Evolutionary conservation across 1,284 basidiomycete species (phyloP).

Genomic region (Austroboletus niveus): DNA sequence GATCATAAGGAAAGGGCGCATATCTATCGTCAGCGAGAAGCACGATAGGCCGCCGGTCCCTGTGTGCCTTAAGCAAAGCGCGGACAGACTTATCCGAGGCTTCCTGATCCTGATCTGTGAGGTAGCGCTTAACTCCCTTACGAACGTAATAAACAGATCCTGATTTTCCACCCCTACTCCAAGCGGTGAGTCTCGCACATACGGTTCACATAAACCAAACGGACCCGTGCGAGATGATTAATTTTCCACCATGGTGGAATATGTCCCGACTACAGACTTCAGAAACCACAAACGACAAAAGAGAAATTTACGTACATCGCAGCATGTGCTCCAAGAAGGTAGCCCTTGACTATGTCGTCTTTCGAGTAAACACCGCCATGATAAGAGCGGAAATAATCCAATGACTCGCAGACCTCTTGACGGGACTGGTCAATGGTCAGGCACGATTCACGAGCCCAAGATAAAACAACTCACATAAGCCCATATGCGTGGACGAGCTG

Average conservation of each 20-base stretch:
- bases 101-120: slow-evolving; percentile 57
- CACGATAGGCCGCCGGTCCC: slow-evolving; percentile 52
- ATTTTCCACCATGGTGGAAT: slow-evolving; percentile 57
- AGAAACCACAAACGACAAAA: slow-evolving; percentile 3
- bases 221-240: slow-evolving; percentile 80
- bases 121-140: slow-evolving; percentile 37
- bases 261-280: slow-evolving; percentile 54
- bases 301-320: slow-evolving; percentile 46
- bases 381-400: slow-evolving; percentile 71
- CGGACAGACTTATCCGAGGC: slow-evolving; percentile 67
- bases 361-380: slow-evolving; percentile 73
- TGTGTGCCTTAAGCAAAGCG: slow-evolving; percentile 58
- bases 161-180: slow-evolving; percentile 61
- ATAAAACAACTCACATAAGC: slow-evolving; percentile 40
- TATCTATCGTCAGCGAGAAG: slow-evolving; percentile 74
- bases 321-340: slow-evolving; percentile 67
- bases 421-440: slow-evolving; percentile 51
- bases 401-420: slow-evolving; percentile 77
- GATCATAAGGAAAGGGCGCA: slow-evolving; percentile 64
- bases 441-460: not conserved
- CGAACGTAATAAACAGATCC: slow-evolving; percentile 46
- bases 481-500: slow-evolving; percentile 49
- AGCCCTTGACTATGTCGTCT: slow-evolving; percentile 64
- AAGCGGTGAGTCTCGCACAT: slow-evolving; percentile 1
- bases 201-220: slow-evolving; percentile 15